Conservation (phyloP, 176 grass and related monocot species). For the Zoysia pacifica region DNA sequence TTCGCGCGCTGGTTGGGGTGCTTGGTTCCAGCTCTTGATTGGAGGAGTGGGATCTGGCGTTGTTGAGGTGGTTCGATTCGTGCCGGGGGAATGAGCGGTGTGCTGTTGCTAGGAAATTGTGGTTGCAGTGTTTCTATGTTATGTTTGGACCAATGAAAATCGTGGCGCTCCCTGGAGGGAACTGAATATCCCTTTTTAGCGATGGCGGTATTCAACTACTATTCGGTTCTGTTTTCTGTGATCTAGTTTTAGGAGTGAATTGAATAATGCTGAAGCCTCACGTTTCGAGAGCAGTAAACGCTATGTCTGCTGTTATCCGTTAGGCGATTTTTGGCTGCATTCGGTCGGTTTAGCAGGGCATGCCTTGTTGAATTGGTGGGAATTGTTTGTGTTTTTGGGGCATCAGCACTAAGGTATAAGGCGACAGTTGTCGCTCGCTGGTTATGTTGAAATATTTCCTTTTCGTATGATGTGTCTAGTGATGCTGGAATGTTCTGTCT, state of each 20-base stretch:
- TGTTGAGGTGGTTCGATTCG: neutral
- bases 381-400: neutral
- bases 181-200: neutral
- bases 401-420: too few relatives aligned
- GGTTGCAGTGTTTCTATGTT: neutral
- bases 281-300: neutral
- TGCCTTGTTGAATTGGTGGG: constrained; percentile 18
- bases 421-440: too few relatives aligned
- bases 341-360: neutral
- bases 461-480: too few relatives aligned
- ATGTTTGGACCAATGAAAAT: neutral
- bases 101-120: neutral
- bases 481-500: too few relatives aligned
- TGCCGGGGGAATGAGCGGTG: neutral
- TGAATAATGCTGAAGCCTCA: neutral
- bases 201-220: neutral
- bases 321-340: neutral
- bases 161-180: too few relatives aligned
- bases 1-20: neutral
- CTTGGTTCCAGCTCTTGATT: neutral
- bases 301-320: neutral
- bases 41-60: constrained; percentile 38
- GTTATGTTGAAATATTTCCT: too few relatives aligned
- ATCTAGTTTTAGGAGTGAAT: constrained; percentile 22
- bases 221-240: neutral